Base-by-base conservation (phyloP, 768 basidiomycete species). In the Lyophyllum decastes region DNA sequence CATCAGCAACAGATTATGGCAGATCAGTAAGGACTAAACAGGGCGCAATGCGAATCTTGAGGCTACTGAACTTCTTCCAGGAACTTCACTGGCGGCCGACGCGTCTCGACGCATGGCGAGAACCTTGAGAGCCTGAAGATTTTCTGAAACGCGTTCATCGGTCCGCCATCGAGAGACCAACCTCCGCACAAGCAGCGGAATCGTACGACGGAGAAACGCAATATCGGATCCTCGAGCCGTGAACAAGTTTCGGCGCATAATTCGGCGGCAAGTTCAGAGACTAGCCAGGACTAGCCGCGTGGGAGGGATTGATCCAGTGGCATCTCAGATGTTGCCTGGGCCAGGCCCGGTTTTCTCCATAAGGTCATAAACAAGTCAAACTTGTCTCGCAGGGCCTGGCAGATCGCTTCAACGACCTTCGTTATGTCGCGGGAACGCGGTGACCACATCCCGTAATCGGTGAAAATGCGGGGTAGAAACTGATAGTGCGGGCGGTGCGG, bases 51-150 rank as follows among this genome's bases (percentile, higher is more conserved):
- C 14, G 35, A 38, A 17, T 12, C 35, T 40, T 17, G 35, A 33
- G 30, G n/a, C n/a, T 49, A 49, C 48, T 30, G 34, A 49, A 24
- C 50, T 52, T 38, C 35, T 38, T 16, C 35, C 6, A 6, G 35
- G 14, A 30, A 11, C 11, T 35, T 34, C 21, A 35, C 21, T 19
- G 14, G 49, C 34, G 9, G 40, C 24, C 2, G 12, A n/a, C 51
- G 38, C 35, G 22, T 52, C 35, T 35, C 14, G 40, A 52, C 51
- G 38, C 35, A 41, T 52, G 51, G 51, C 14, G 40, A 52, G 51
- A 52, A 52, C 25, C 26, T 41, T 19, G 21, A n/a, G 30, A 24
- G 40, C 38, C 51, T n/a, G 22, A 35, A 24, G 35, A 38, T 38
- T 38, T 38, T 38, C 35, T 38, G 6, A 3, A 16, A 38, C 35